Evolutionary conservation across 148 eudicot species (phyloP).

Genomic region (Rhododendron henanense): DNA sequence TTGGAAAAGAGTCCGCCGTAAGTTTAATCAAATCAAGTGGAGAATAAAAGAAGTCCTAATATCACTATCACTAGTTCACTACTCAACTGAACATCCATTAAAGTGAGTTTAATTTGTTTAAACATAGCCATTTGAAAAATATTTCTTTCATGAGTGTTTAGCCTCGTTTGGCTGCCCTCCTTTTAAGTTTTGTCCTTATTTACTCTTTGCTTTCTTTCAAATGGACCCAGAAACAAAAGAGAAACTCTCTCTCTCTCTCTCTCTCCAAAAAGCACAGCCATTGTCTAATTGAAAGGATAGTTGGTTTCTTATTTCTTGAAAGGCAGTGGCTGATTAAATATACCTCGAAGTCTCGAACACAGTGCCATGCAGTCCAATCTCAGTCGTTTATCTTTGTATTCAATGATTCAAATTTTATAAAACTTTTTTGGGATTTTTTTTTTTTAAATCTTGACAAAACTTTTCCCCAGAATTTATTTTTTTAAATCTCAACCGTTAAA

Average conservation of each 20-base stretch:
- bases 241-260: constrained; percentile 3
- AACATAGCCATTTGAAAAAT: neutral
- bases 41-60: no score
- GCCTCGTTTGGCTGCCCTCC: neutral
- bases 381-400: no score
- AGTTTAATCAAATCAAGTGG: no score
- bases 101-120: neutral
- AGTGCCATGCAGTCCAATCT: no score
- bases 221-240: neutral
- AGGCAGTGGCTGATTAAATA: neutral
- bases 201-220: neutral
- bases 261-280: neutral
- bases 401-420: no score
- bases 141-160: neutral
- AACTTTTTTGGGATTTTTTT: no score
- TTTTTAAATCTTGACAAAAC: no score
- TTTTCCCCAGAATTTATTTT: no score
- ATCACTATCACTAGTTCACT: no score
- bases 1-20: no score
- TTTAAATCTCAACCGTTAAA: no score
- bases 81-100: neutral
- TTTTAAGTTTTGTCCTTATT: neutral
- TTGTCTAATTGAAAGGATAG: neutral
- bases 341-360: no score
- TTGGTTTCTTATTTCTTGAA: neutral